Evolutionary conservation across 139 green algal genomes (phyloP).

Genomic region (Chlorella sp.): DNA sequence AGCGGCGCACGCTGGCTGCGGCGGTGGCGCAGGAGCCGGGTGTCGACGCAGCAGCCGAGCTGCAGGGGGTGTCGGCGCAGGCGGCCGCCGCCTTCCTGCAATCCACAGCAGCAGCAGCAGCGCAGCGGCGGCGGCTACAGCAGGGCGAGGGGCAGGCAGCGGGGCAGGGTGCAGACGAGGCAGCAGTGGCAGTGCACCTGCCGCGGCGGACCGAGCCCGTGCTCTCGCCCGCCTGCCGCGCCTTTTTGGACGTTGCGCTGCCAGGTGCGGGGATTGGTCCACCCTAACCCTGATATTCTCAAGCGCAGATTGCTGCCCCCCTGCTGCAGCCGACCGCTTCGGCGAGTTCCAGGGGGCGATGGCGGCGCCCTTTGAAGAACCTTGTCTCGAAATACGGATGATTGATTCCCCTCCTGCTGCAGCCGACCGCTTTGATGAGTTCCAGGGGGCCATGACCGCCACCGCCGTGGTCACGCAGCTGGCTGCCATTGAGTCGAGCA

Average conservation of each 20-base stretch:
- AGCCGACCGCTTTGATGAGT: neutral
- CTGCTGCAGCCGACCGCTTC: too few species aligned
- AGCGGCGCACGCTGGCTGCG: neutral
- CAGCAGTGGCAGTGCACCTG: neutral
- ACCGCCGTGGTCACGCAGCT: conserved; percentile 7
- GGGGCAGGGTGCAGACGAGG: neutral
- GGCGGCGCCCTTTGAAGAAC: too few species aligned
- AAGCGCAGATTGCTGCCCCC: too few species aligned
- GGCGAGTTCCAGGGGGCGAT: too few species aligned
- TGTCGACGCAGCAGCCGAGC: neutral
- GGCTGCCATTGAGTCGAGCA: neutral
- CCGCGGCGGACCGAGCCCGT: neutral
- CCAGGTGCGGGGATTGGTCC: neutral
- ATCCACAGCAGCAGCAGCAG: neutral
- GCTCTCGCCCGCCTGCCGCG: neutral
- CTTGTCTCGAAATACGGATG: too few species aligned
- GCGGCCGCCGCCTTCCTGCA: too few species aligned
- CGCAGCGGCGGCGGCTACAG: neutral
- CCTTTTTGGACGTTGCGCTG: conserved; percentile 10
- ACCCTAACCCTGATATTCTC: too few species aligned
- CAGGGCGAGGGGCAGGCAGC: neutral
- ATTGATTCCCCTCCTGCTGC: too few species aligned
- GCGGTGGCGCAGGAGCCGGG: neutral
- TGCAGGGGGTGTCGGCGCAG: neutral
- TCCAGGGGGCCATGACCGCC: conserved; percentile 8